These are phyloP conservation scores for Aegilops umbellulata DNA, from an alignment of 176 grass and related monocot genomes.

Conservation along the genomic window DNA sequence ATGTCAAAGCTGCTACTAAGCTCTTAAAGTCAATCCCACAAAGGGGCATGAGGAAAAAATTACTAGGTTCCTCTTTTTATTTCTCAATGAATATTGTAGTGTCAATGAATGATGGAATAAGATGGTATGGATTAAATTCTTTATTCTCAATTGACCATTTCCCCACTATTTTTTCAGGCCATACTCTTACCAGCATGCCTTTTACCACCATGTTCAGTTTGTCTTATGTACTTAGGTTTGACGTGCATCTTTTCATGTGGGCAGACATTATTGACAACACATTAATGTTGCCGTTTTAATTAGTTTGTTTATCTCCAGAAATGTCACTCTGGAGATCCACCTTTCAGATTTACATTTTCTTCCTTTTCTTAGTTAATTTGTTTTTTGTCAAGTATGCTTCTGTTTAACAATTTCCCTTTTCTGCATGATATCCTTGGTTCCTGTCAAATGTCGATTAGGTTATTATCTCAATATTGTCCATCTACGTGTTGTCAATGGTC, in stretches of 20 bases:
- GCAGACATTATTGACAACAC: background rate
- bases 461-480: background rate
- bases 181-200: background rate
- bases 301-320: background rate
- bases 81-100: constrained; percentile 89
- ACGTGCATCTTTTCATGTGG: constrained; percentile 12
- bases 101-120: constrained; percentile 85
- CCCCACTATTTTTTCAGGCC: background rate
- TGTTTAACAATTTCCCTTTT: background rate
- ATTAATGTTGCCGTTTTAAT: background rate
- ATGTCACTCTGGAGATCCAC: background rate
- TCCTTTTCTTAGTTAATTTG: background rate
- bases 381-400: background rate
- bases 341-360: background rate
- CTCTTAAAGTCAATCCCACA: constrained; percentile 70
- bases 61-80: constrained; percentile 87
- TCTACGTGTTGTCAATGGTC: constrained; percentile 15
- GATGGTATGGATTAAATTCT: constrained; percentile 58
- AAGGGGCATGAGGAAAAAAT: constrained; percentile 63
- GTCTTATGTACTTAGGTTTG: background rate
- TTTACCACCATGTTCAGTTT: background rate
- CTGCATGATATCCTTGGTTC: background rate
- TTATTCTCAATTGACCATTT: constrained; percentile 1
- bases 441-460: background rate
- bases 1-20: constrained; percentile 85